Evolutionary conservation across 1,139 yeast species (phyloP).

Genomic region (Wickerhamiella infanticola): DNA sequence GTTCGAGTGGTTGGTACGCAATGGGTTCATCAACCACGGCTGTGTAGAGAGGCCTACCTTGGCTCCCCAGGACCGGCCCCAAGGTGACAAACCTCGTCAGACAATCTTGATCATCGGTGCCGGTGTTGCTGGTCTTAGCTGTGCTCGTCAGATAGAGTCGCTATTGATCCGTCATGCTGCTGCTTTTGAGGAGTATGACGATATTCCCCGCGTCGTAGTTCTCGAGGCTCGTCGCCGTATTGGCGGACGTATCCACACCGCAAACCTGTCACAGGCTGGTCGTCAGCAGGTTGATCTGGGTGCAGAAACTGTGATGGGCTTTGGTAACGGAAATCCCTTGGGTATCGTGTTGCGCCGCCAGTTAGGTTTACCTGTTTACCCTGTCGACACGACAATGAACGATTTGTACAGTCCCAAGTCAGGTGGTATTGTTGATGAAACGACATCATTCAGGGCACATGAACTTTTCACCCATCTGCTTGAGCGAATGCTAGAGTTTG

Average conservation of each 20-base stretch:
- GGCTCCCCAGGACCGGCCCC: conserved; percentile 4
- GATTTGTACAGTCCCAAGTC: conserved; percentile 22
- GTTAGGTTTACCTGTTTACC: conserved; percentile 27
- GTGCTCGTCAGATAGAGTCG: conserved; percentile 29
- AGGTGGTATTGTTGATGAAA: conserved; percentile 20
- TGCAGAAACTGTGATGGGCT: conserved; percentile 29
- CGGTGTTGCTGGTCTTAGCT: conserved; percentile 30
- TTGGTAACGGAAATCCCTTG: conserved; percentile 30
- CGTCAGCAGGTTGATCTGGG: conserved; percentile 26
- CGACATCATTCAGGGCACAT: conserved; percentile 22
- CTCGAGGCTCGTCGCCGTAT: conserved; percentile 29
- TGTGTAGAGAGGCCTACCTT: conserved; percentile 18
- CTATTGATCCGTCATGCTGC: conserved; percentile 22
- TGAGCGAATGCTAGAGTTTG: conserved; percentile 24
- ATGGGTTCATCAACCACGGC: conserved; percentile 31
- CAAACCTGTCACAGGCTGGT: conserved; percentile 20
- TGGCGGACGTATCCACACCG: conserved; percentile 31
- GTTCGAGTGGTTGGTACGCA: conserved; percentile 28
- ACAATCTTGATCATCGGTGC: conserved; percentile 30
- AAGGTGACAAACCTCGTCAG: conserved; percentile 22
- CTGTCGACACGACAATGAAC: conserved; percentile 20
- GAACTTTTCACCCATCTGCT: conserved; percentile 25
- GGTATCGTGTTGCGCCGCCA: conserved; percentile 28
- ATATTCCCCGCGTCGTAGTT: conserved; percentile 26
- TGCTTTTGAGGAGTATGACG: conserved; percentile 25